Base-by-base conservation (phyloP, 768 basidiomycete genomes). In the Lactarius sp. region DNA sequence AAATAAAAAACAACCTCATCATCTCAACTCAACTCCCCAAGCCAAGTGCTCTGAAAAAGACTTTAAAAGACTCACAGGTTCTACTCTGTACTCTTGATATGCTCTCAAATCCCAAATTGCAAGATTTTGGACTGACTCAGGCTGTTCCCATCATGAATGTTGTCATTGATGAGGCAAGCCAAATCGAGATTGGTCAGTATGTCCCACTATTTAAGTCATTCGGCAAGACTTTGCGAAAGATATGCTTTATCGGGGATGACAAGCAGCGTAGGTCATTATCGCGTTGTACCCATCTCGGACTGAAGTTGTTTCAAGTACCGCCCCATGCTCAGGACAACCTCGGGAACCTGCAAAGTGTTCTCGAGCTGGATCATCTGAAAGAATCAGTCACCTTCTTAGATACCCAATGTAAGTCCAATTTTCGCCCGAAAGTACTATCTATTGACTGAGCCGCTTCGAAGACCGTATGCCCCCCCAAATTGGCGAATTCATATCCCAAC, bases 381-480 rank as follows among this genome's bases (percentile, higher is more conserved):
- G 71, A 75, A 10, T 68, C 76, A 31, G 76, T 79, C 3, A 63
- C 82, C 4, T 85, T 92, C 65, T 76, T 93, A 44, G 77, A 90
- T 66, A 90, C 79, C 1, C 91, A 92, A 74, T 93, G 92, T 90
- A 72, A 69, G 83, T 72, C 46, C 8, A n/a, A 61, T 10, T 56
- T 14, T 13, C 33, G 31, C 36, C 39, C 22, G 36, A 49, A 58
- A 62, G 33, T 60, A 55, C 33, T 33, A 31, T 41, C 72, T 34
- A 67, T 60, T 50, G 41, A 59, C 36, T 33, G 50, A 34, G 42
- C 22, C 22, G 22, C 54, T 60, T 20, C n/a, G 44, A 60, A 93
- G 92, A 93, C 68, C 84, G 92, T 1, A 91, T 94, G 89, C 91
- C 91, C 56, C 83, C 85, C 56, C 83, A 89, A 66, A 86, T 92